phyloP scores from a whole-genome alignment of 139 green algal genomes.

The Dunaliella primolecta region DNA sequence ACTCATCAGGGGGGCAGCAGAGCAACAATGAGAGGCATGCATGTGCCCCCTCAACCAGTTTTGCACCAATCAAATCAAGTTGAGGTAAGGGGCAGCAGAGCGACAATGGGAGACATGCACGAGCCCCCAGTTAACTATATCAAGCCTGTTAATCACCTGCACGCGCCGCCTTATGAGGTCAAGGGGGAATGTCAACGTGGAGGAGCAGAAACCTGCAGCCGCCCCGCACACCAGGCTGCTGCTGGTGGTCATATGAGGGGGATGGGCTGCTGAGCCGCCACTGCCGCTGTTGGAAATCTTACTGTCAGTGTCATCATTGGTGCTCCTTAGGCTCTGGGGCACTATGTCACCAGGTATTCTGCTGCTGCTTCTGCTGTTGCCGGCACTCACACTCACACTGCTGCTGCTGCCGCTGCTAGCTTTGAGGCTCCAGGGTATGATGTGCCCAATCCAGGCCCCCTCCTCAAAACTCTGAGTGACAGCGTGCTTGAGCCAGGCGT shows the following conservation, averaged over 20 bases:
- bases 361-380: neutral
- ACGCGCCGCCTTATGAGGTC: constrained; percentile 84
- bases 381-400: neutral
- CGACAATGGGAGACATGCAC: no score
- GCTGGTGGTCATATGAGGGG: neutral
- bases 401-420: neutral
- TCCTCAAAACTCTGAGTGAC: no score
- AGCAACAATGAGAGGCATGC: no score
- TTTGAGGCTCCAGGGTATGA: neutral
- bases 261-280: neutral
- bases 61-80: no score
- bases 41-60: no score
- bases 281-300: neutral
- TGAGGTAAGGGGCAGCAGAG: no score
- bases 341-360: neutral
- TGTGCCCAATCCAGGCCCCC: neutral
- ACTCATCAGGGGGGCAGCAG: no score
- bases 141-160: no score
- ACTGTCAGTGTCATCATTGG: neutral
- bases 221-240: constrained; percentile 74
- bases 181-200: constrained; percentile 84
- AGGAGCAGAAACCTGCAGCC: constrained; percentile 74
- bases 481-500: neutral
- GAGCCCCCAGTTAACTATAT: no score
- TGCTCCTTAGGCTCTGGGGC: neutral